Evolutionary conservation across 2,329 filamentous ascomycete genomes (phyloP), one percentile per base, ranked within the genome.

Genomic region (Fusarium compactum): DNA sequence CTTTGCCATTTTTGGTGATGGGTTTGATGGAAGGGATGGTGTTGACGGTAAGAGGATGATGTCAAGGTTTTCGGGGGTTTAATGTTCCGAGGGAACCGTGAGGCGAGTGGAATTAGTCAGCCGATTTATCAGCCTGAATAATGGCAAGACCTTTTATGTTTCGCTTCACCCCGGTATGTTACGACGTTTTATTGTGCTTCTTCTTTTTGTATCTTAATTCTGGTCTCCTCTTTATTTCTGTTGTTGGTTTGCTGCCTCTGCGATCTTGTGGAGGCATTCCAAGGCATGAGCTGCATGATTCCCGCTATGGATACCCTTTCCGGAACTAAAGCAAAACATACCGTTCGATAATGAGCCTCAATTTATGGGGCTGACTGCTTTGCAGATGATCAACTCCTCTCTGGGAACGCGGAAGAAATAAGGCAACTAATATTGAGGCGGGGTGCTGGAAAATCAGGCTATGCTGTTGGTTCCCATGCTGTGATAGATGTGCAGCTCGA

Each of bases 1-100:
- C 45, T 67, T 76, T 46, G 77, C 78, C 80, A 82, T 82, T 65
- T 40, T 43, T 50, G n/a, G 22, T 20, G 15, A 32, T 29, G 40
- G 18, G 18, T n/a, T 29, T 30, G 40, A 43, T 62, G 25, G 48
- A 20, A 22, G 18, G 24, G 56, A 67, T 47, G 25, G 20, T 32
- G 44, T 25, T 12, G 34, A 30, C 25, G 22, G 43, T 25, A 32
- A 15, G 16, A 61, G 15, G 25, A 52, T 67, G 64, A 67, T 67
- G 64, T 67, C 50, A 67, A 43, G 40, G n/a, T 30, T 27, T 25
- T 51, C 56, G 62, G 64, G 15, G 30, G 50, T 67, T 67, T 47
- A 45, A 67, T 67, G 40, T 47, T 67, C 64, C 56, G 56, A 6
- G 5, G 1, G 3, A 1, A 20, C 58, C 38, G 53, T 16, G 38